Base-by-base conservation (phyloP, 2,329 filamentous ascomycete genomes). In the Exophiala lecanii-corni region DNA sequence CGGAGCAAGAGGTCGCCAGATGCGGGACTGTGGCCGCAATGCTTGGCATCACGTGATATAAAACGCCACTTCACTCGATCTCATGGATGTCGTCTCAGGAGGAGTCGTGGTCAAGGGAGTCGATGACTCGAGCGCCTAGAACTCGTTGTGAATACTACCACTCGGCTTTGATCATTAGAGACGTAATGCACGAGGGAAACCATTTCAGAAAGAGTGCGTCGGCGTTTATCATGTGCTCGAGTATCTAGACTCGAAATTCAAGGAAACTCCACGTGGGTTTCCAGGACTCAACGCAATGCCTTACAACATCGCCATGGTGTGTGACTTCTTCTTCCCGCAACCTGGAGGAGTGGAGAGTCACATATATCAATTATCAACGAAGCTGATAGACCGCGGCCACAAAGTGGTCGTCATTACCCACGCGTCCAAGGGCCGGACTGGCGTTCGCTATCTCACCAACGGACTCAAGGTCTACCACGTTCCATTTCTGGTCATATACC, bases 281-380 rank as follows among this genome's bases (percentile, higher is more conserved):
- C 6, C 23, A 12, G 23, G 6, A 26, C 12, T 5, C 33, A 19
- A 45, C 54, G 63, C 56, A 17, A 84, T 84, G 81, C 73, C 79
- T 41, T 84, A 84, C 71, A 83, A 82, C 57, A 84, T 84, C 61
- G 80, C 81, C 47, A 98, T 98, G 92, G 86, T 96, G 65, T 89
- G 91, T 77, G 92, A 98, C 74, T 96, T 94, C 76, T 98, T 98
- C 81, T 98, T 94, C 63, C 92, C 92, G 10, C 91, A 97, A 61
- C 91, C 92, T 39, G 89, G 92, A 61, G 92, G 92, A 57, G 81
- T 98, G 54, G 92, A 98, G 71, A 94, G 88, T 66, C 92, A 98
- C 68, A 97, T 98, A 58, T 98, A 98, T 71, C 92, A 98, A 66
- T 75, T 98, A 30, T 92, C 91, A 21, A 87, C 85, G 75, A 98